A percentile compares a stretch with the other conserved stretches of the same genome.
phyloP scores from a whole-genome alignment of 1,284 basidiomycete genomes.

The Apiotrichum mycotoxinovorans region DNA sequence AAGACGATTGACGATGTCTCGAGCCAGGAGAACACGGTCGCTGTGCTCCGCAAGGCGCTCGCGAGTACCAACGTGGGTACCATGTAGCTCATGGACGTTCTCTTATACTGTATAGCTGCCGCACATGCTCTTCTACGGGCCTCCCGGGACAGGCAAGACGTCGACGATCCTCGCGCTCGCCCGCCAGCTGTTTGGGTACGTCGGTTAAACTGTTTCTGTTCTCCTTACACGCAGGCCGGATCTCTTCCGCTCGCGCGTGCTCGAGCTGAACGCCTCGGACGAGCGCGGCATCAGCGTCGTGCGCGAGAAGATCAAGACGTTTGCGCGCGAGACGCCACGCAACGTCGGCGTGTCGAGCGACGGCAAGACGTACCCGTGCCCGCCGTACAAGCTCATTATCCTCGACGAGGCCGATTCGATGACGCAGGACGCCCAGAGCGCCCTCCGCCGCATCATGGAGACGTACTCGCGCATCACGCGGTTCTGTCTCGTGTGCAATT shows the following conservation, averaged over 20 bases:
- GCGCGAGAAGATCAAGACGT: constrained; percentile 97
- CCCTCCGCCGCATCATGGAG: constrained; percentile 96
- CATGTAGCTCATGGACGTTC: neutral
- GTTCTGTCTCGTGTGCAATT: constrained; percentile 99
- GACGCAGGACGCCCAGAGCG: constrained; percentile 98
- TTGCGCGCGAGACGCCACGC: constrained; percentile 89
- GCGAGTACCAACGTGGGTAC: constrained; percentile 79
- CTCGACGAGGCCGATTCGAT: constrained; percentile 99
- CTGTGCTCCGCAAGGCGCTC: constrained; percentile 84
- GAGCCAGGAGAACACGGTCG: constrained; percentile 93
- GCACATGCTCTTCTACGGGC: constrained; percentile 99
- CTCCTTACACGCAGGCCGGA: constrained; percentile 67
- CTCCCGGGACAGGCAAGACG: constrained; percentile 98
- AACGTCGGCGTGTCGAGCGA: constrained; percentile 65
- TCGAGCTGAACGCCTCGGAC: constrained; percentile 99
- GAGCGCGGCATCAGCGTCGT: constrained; percentile 96
- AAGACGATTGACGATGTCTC: constrained; percentile 97
- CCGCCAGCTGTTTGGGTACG: constrained; percentile 89
- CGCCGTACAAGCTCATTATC: constrained; percentile 98
- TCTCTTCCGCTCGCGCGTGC: constrained; percentile 85
- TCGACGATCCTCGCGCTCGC: constrained; percentile 92
- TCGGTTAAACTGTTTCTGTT: neutral
- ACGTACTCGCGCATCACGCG: constrained; percentile 93
- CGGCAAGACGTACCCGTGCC: constrained; percentile 84
- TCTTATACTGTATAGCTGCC: constrained; percentile 70